Evolutionary conservation across 495 filamentous ascomycete genomes (phyloP).

Genomic region (Hypoxylon fuscum): DNA sequence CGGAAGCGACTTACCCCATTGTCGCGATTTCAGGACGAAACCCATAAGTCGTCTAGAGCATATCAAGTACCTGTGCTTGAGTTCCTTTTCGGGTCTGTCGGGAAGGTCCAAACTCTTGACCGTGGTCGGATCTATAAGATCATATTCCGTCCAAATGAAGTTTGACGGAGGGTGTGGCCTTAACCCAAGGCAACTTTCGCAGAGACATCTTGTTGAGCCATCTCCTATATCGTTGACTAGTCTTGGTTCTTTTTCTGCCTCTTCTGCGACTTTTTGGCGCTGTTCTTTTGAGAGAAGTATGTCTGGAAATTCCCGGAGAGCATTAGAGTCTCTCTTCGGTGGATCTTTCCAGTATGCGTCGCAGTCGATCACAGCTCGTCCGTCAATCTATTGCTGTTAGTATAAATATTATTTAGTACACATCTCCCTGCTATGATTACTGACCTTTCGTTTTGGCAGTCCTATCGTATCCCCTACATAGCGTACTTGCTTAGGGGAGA

Average conservation of each 20-base stretch:
- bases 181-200: not conserved
- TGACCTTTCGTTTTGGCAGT: not conserved
- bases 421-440: not conserved
- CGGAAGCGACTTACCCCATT: slow-evolving; percentile 12
- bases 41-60: not conserved
- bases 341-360: not conserved
- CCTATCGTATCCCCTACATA: not conserved
- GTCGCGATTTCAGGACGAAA: slow-evolving; percentile 21
- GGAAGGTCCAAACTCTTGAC: not conserved
- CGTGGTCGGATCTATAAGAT: not conserved
- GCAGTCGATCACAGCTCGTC: not conserved
- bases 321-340: not conserved
- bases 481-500: not conserved
- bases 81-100: not conserved
- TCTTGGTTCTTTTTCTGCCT: not conserved
- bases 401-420: not conserved
- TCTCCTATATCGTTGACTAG: not conserved
- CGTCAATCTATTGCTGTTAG: not conserved
- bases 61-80: not conserved
- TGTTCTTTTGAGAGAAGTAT: not conserved
- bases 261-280: not conserved
- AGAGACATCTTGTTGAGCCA: not conserved
- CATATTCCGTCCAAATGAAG: not conserved
- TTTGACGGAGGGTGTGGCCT: not conserved
- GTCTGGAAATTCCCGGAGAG: not conserved